Percentiles rank a stretch among this genome's conserved stretches.
These are phyloP conservation scores for Kickxella alabastrina DNA, from an alignment of 192 early-diverging fungal genomes.

Conservation along the genomic window DNA sequence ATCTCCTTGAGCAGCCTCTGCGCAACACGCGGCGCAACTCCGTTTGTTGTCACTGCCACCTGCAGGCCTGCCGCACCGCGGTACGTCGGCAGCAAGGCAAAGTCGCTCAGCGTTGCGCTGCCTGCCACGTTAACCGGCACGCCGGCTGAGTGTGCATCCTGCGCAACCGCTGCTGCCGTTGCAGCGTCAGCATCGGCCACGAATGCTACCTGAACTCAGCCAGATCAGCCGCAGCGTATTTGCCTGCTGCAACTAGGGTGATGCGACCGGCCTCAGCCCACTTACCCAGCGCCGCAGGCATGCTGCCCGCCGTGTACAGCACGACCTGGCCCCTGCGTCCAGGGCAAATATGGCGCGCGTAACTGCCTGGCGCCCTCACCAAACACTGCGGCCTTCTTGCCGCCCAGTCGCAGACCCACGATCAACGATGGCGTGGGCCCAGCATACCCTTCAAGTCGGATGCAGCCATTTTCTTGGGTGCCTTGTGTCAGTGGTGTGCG, in stretches of 20 bases:
- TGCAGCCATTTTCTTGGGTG: conserved; percentile 2
- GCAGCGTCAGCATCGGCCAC: conserved; percentile 42
- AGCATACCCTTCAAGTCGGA: conserved; percentile 1
- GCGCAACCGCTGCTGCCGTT: conserved; percentile 31
- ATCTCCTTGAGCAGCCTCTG: conserved; percentile 64
- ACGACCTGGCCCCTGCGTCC: conserved; percentile 68
- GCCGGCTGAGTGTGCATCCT: conserved; percentile 50
- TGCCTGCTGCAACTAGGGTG: background rate
- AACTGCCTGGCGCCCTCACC: conserved; percentile 63
- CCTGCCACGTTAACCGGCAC: conserved; percentile 80
- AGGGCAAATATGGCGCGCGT: conserved; percentile 64
- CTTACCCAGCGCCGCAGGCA: conserved; percentile 31
- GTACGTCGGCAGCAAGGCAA: conserved; percentile 73
- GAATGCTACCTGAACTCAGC: conserved; percentile 25
- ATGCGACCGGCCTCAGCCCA: conserved; percentile 33
- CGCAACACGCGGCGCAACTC: conserved; percentile 64
- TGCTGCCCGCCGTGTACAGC: conserved; percentile 41
- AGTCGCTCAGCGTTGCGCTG: conserved; percentile 70
- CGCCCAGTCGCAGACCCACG: conserved; percentile 36
- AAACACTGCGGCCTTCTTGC: conserved; percentile 57
- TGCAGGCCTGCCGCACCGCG: conserved; percentile 64
- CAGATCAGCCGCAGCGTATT: conserved; percentile 19
- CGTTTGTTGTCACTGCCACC: conserved; percentile 76
- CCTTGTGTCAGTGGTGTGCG: too few species aligned
- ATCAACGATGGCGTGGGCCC: conserved; percentile 31